Base-by-base conservation (phyloP, 2,329 filamentous ascomycete genomes). In the Trichoderma harzianum region DNA sequence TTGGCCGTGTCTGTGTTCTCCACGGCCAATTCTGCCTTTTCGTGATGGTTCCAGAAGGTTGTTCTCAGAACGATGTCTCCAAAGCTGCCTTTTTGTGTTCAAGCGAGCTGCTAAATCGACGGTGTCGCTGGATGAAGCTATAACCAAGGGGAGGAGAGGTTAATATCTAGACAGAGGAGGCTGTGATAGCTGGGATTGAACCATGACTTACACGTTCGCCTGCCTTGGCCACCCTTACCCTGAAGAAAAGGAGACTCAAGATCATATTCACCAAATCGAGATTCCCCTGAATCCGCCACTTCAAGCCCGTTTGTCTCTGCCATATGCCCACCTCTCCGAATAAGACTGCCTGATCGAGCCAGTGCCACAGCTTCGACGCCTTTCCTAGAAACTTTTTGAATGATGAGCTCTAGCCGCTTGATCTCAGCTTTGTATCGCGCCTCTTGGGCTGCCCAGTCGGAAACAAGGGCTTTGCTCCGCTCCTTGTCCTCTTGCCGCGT, bases 361-460 rank as follows among this genome's bases (percentile, higher is more conserved):
- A 86, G 72, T 1, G 81, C 77, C 3, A 86, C 84, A n/a, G 82
- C 82, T 70, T 83, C 83, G 36, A 86, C 77, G 3, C 84, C 83
- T 30, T 81, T 79, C 73, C 74, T 81, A 79, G 76, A 86, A 79
- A 75, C 84, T 79, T 28, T 64, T 36, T 78, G 78, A 36, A 79
- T 78, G 21, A 79, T 73, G 47, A 79, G 71, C 73, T 81, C 78
- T 4, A 81, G 78, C 12, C 79, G 78, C 63, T 77, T 79, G 30
- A 79, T 76, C 53, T 82, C 77, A 12, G 77, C 76, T 68, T 77
- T 78, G 63, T 76, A 76, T n/a, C 73, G 72, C 34, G 74, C 73
- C 51, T 76, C 73, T 55, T 75, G 76, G 21, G 74, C 43, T 51
- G 74, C 74, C 76, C 77, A 79, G 11, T 60, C 72, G 30, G 76